phyloP scores from a whole-genome alignment of 768 basidiomycete species.

The Termitomyces sp. region DNA sequence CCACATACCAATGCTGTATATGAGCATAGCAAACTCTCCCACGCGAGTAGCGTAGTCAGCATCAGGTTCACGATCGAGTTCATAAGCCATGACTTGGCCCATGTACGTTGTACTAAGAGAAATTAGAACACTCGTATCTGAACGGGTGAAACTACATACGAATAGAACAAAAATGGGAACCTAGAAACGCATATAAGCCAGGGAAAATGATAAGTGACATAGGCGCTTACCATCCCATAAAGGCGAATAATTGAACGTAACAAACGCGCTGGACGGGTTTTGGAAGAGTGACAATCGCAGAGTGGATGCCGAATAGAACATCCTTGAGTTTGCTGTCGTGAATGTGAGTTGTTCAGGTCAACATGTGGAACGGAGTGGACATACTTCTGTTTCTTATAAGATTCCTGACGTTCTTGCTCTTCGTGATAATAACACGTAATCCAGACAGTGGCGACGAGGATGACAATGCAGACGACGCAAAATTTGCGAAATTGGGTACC shows the following conservation, averaged over 20 bases:
- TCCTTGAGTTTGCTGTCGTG: constrained; percentile 56
- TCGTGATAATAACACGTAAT: constrained; percentile 86
- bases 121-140: neutral
- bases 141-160: constrained; percentile 42
- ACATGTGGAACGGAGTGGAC: constrained; percentile 6
- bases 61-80: constrained; percentile 71
- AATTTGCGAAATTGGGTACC: constrained; percentile 96
- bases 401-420: constrained; percentile 63
- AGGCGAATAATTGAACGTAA: constrained; percentile 90
- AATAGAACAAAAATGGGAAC: constrained; percentile 96
- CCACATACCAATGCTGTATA: constrained; percentile 81
- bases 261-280: constrained; percentile 86
- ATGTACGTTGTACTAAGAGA: constrained; percentile 80
- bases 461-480: constrained; percentile 78
- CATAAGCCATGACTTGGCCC: constrained; percentile 89
- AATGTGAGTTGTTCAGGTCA: constrained; percentile 5
- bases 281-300: constrained; percentile 71
- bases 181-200: constrained; percentile 27
- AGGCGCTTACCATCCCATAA: constrained; percentile 86
- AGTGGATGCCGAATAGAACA: constrained; percentile 74
- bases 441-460: constrained; percentile 79
- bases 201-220: constrained; percentile 3
- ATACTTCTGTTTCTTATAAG: constrained; percentile 38
- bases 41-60: constrained; percentile 79
- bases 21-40: constrained; percentile 85